These are phyloP conservation scores for Insectozyma bohioensis DNA, from an alignment of 1,139 yeast species.

Conservation along the genomic window DNA sequence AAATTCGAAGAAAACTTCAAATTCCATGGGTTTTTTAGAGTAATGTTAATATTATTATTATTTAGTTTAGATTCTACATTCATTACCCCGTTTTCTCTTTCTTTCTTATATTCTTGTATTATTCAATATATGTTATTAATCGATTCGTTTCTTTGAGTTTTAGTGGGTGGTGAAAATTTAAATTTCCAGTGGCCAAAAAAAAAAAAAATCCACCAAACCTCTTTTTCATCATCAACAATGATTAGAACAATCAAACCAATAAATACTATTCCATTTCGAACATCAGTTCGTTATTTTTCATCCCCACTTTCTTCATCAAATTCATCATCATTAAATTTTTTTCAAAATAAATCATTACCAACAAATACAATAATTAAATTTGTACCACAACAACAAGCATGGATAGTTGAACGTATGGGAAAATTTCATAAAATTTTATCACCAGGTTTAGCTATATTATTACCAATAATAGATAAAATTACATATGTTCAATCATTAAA, in stretches of 20 bases:
- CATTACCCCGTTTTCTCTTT: too few relatives aligned
- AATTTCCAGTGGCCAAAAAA: constrained; percentile 3
- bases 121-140: too few relatives aligned
- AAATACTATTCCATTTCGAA: too few relatives aligned
- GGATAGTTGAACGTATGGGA: constrained; percentile 93
- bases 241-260: too few relatives aligned
- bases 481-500: constrained; percentile 80
- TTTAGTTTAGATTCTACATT: too few relatives aligned
- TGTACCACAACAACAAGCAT: constrained; percentile 89
- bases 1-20: too few relatives aligned
- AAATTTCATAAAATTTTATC: constrained; percentile 70
- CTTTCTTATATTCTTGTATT: too few relatives aligned
- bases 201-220: neutral
- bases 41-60: too few relatives aligned
- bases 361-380: constrained; percentile 72
- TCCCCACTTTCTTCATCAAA: constrained; percentile 6
- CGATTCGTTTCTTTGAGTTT: too few relatives aligned
- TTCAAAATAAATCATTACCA: constrained; percentile 68
- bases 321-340: constrained; percentile 47
- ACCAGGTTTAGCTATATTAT: constrained; percentile 74
- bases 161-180: neutral
- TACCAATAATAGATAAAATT: constrained; percentile 74
- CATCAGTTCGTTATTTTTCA: too few relatives aligned
- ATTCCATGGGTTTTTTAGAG: too few relatives aligned
- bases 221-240: too few relatives aligned